These are phyloP conservation scores for Vishniacozyma victoriae DNA, from an alignment of 768 basidiomycete genomes.

Conservation along the genomic window DNA sequence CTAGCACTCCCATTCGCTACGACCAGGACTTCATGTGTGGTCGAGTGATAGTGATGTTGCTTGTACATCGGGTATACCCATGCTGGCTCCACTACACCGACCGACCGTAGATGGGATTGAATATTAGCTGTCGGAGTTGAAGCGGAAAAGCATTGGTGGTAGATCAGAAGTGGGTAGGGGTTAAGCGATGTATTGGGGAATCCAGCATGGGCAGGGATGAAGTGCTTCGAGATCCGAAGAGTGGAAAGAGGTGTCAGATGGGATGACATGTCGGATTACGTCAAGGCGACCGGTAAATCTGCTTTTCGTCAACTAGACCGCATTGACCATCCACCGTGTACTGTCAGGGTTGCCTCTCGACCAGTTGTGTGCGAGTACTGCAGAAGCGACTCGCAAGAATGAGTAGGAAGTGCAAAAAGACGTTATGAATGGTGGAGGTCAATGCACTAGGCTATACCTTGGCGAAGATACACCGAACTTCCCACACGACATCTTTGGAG, in stretches of 20 bases:
- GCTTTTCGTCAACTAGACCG: no score
- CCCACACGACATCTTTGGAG: no score
- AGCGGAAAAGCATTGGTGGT: slow-evolving; percentile 28
- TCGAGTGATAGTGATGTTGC: slow-evolving; percentile 51
- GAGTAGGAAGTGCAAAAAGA: no score
- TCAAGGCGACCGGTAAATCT: no score
- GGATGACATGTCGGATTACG: no score
- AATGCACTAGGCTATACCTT: no score
- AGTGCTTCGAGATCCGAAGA: slow-evolving; percentile 25
- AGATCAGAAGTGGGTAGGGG: slow-evolving; percentile 48
- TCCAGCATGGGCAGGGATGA: slow-evolving; percentile 44
- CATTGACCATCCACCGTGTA: no score
- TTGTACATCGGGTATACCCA: slow-evolving; percentile 52
- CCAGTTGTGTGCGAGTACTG: no score
- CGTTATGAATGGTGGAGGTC: no score
- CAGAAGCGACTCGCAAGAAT: no score
- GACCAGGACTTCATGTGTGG: slow-evolving; percentile 50
- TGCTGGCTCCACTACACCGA: slow-evolving; percentile 48
- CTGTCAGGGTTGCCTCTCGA: no score
- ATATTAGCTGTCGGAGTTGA: slow-evolving; percentile 19
- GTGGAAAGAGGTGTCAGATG: slow-evolving; percentile 38
- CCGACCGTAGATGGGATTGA: slow-evolving; percentile 46
- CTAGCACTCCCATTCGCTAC: slow-evolving; percentile 46
- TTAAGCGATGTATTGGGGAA: slow-evolving; percentile 49
- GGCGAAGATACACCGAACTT: no score